Base-by-base conservation (phyloP, 805 yeast genomes). In the Saccharomyces eubayanus region DNA sequence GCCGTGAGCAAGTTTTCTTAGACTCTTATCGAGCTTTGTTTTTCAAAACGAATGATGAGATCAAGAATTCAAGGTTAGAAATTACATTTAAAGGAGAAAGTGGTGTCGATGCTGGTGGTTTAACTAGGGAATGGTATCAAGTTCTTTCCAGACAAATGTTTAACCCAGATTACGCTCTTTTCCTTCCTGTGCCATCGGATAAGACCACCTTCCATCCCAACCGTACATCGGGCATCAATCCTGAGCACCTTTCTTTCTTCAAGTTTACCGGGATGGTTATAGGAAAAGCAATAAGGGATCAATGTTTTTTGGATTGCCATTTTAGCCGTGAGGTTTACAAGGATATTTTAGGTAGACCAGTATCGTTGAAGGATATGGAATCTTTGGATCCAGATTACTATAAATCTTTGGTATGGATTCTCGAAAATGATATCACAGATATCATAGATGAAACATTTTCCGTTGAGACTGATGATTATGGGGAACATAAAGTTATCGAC, bases 51-150 rank as follows among this genome's bases (percentile, higher is more conserved):
- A 81, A 82, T 31, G 87, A 83, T 9, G 92, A 86, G 53, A 81
- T 90, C 64, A 81, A 83, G 60, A 77, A 81, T 49, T 78, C 91
- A 1, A 85, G 84, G 59, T 72, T 94, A 60, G 91, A 86, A 50
- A 82, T 94, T 46, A 78, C 79, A n/a, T 94, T 94, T 73, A 83
- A 83, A 57, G 96, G 96, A 1, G 99, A 94, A 69, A 86, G 86
- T 52, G 99, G 98, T 60, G 88, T 94, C 49, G 99, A 94, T 75
- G 99, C 96, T 2, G 99, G 99, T 60, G 99, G 99, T 45, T 84
- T 94, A 14, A 88, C 97, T 0, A 77, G 99, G 64, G 99, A 94
- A 68, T 94, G 99, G 99, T 91, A 85, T 64, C 97, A 91, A 67
- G 96, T 91, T 5, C 71, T 94, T 48, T 84, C 97, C 0, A 77